A percentile compares a stretch with the other conserved stretches of the same genome.
These are phyloP conservation scores for Fusarium subtropicale DNA, from an alignment of 2,329 filamentous ascomycete genomes.

Conservation along the genomic window DNA sequence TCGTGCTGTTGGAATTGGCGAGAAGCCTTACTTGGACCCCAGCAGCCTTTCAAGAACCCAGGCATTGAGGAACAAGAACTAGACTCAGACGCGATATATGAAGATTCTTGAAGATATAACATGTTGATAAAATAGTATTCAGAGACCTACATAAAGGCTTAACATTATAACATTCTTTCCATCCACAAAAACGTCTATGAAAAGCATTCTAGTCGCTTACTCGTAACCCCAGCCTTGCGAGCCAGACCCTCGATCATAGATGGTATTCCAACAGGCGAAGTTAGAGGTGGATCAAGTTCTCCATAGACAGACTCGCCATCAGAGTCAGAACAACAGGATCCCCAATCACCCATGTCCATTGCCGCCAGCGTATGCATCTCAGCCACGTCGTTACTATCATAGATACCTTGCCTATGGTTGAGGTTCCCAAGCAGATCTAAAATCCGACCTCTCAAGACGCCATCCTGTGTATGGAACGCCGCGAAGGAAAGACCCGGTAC, in stretches of 20 bases:
- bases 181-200: too few relatives aligned
- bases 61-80: neutral
- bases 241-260: constrained; percentile 3
- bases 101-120: neutral
- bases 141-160: too few relatives aligned
- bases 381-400: constrained; percentile 17
- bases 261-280: constrained; percentile 9
- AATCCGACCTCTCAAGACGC: fast-evolving
- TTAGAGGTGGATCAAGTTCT: neutral
- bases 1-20: constrained; percentile 66
- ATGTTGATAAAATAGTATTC: too few relatives aligned
- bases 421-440: neutral
- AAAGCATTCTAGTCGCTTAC: neutral
- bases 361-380: constrained; percentile 3
- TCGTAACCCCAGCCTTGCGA: neutral
- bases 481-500: constrained; percentile 3
- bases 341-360: neutral
- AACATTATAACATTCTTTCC: too few relatives aligned
- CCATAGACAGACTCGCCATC: constrained; percentile 1
- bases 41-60: constrained; percentile 58
- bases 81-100: neutral
- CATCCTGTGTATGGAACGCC: neutral
- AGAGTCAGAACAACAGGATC: neutral
- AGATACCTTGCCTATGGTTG: constrained; percentile 16
- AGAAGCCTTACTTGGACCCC: constrained; percentile 65